Evolutionary conservation across 1,284 basidiomycete species (phyloP), one percentile per base, ranked within the genome.

Genomic region (Pseudomicrostroma phylloplanum): DNA sequence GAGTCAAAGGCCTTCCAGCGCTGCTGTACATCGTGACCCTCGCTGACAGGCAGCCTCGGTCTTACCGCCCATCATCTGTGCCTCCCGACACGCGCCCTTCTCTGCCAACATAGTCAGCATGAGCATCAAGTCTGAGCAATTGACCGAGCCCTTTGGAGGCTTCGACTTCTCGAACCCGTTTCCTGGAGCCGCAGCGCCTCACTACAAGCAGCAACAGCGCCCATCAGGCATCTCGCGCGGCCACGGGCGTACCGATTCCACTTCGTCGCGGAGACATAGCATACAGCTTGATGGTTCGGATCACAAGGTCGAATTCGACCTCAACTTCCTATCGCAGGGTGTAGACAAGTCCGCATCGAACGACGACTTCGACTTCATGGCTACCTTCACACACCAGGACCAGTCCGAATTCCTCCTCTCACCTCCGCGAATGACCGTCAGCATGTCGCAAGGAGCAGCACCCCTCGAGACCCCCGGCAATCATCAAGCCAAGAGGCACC

Each of bases 381-480:
- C 60, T 0, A 57, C 59, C 17, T 54, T 55, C 49, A 55, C 51
- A 39, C 57, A 57, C 46, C 68, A 30, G 23, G 36, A 56, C 25
- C 59, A 25, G 23, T 54, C 62, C 43, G 71, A 71, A 17, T 73
- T 67, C 58, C 71, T 74, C 51, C 69, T 74, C 62, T 74, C 72
- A n/a, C 72, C 72, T 1, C 72, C 72, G 11, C 67, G 72, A 30
- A 63, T 73, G 26, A 74, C 71, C 1, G 71, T 74, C 56, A 73
- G 69, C 60, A 64, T 72, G 61, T 12, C 21, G 26, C 15, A 25
- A n/a, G 17, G 36, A 19, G 39, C 51, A 15, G 9, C 21, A 30
- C 11, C 40, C 17, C 41, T 26, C 19, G 39, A 25, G 21, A 41
- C 17, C 23, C 41, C 17, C 9, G 65, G n/a, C 7, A 61, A 25